phyloP scores from a whole-genome alignment of 2,329 filamentous ascomycete species.

The Calycina marina region DNA sequence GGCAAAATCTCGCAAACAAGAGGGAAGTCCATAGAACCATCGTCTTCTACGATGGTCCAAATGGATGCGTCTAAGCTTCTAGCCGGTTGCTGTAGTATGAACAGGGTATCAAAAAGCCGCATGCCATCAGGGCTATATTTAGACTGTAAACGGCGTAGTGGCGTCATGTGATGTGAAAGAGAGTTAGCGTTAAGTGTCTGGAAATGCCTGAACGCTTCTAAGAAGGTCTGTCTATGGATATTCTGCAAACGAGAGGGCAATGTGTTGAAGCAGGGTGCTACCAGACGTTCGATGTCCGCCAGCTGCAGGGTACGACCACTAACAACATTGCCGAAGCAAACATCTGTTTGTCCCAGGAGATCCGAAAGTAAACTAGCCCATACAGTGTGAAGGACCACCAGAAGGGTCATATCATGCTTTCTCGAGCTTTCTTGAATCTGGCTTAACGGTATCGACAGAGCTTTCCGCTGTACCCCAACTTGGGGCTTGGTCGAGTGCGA shows the following conservation, averaged over 20 bases:
- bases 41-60: constrained; percentile 42
- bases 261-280: constrained; percentile 91
- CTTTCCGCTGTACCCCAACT: constrained; percentile 8
- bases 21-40: constrained; percentile 58
- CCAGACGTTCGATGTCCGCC: constrained; percentile 51
- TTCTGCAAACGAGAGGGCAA: constrained; percentile 52
- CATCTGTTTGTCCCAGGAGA: constrained; percentile 40
- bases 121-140: constrained; percentile 29
- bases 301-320: constrained; percentile 59
- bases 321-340: constrained; percentile 81
- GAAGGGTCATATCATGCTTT: constrained; percentile 41
- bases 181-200: constrained; percentile 39
- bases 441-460: constrained; percentile 8
- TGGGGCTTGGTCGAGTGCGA: background rate
- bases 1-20: constrained; percentile 64
- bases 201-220: constrained; percentile 20
- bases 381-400: constrained; percentile 55
- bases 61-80: constrained; percentile 39
- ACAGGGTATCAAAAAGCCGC: constrained; percentile 62
- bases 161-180: constrained; percentile 58
- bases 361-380: constrained; percentile 54
- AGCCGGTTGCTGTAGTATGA: constrained; percentile 59
- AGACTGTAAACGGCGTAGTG: constrained; percentile 56
- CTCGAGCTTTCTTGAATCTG: constrained; percentile 34
- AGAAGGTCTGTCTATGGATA: constrained; percentile 34